phyloP scores from a whole-genome alignment of 2,329 filamentous ascomycete genomes.

The Aspergillus ibericus region DNA sequence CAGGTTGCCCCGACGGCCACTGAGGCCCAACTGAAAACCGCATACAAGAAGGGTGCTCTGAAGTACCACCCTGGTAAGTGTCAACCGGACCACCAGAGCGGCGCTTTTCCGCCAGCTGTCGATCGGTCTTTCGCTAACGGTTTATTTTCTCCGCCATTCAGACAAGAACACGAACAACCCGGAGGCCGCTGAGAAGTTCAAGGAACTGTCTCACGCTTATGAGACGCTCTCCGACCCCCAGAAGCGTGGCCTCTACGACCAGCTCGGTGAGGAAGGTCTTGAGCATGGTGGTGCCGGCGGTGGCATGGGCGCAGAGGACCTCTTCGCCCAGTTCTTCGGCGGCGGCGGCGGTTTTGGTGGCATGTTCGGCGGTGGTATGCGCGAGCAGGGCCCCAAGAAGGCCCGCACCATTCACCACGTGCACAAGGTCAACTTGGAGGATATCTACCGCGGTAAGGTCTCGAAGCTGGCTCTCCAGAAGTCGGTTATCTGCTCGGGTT shows the following conservation, averaged over 20 bases:
- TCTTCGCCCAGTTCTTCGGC: slow-evolving; percentile 97
- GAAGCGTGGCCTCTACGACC: slow-evolving; percentile 90
- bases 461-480: slow-evolving; percentile 97
- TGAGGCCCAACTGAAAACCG: slow-evolving; percentile 86
- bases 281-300: slow-evolving; percentile 77
- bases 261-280: slow-evolving; percentile 95
- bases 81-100: neutral
- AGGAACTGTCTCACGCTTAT: slow-evolving; percentile 93
- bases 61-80: slow-evolving; percentile 85
- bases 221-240: slow-evolving; percentile 90
- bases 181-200: slow-evolving; percentile 94
- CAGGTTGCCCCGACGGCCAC: slow-evolving; percentile 77
- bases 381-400: slow-evolving; percentile 79
- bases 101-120: neutral
- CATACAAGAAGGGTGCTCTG: slow-evolving; percentile 90
- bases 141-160: slow-evolving; percentile 39
- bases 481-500: slow-evolving; percentile 94
- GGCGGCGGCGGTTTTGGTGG: slow-evolving; percentile 69
- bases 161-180: slow-evolving; percentile 98
- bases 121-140: neutral
- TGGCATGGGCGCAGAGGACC: slow-evolving; percentile 92
- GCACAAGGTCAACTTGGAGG: slow-evolving; percentile 96
- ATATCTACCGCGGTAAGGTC: slow-evolving; percentile 96
- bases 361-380: slow-evolving; percentile 78
- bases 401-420: slow-evolving; percentile 96